These are phyloP conservation scores for Zymoseptoria ardabiliae DNA, from an alignment of 2,329 filamentous ascomycete species.

Conservation along the genomic window DNA sequence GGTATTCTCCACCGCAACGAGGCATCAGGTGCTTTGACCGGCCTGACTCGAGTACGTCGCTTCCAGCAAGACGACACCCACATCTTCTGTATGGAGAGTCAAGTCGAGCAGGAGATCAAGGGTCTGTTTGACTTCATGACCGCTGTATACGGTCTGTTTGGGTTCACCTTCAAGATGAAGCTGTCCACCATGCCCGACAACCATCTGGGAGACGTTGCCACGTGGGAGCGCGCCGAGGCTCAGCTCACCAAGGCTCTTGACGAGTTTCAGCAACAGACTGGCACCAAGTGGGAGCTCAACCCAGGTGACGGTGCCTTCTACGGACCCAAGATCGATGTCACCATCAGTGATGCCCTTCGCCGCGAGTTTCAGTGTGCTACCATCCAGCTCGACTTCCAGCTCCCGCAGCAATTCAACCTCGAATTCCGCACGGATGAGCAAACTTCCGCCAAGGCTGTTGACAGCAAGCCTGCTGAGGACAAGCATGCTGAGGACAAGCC, in stretches of 20 bases:
- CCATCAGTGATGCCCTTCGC: slow-evolving; percentile 78
- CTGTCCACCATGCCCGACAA: slow-evolving; percentile 87
- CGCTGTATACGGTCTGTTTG: slow-evolving; percentile 72
- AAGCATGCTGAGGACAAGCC: slow-evolving; percentile 23
- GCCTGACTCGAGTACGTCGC: slow-evolving; percentile 82
- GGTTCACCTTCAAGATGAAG: slow-evolving; percentile 88
- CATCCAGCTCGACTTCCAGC: slow-evolving; percentile 88
- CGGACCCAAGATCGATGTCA: slow-evolving; percentile 97
- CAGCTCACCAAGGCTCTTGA: slow-evolving; percentile 74
- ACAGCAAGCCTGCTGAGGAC: slow-evolving; percentile 28
- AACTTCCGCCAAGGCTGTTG: slow-evolving; percentile 34
- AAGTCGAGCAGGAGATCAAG: slow-evolving; percentile 69
- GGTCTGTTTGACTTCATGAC: slow-evolving; percentile 81
- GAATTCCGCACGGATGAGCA: slow-evolving; percentile 72
- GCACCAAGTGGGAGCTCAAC: slow-evolving; percentile 79
- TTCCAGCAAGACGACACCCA: slow-evolving; percentile 97
- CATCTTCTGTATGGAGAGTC: slow-evolving; percentile 84
- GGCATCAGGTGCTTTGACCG: slow-evolving; percentile 81
- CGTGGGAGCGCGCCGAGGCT: slow-evolving; percentile 82
- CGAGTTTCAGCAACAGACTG: slow-evolving; percentile 57
- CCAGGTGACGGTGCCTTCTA: slow-evolving; percentile 97
- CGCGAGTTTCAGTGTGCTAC: slow-evolving; percentile 86
- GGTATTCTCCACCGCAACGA: slow-evolving; percentile 94
- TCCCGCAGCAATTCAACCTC: slow-evolving; percentile 76
- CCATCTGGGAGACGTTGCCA: slow-evolving; percentile 75